Percentiles rank a stretch among this genome's conserved stretches.
Evolutionary conservation across 179 eudicot species (phyloP).

Genomic region (Sideroxylon spinosum): DNA sequence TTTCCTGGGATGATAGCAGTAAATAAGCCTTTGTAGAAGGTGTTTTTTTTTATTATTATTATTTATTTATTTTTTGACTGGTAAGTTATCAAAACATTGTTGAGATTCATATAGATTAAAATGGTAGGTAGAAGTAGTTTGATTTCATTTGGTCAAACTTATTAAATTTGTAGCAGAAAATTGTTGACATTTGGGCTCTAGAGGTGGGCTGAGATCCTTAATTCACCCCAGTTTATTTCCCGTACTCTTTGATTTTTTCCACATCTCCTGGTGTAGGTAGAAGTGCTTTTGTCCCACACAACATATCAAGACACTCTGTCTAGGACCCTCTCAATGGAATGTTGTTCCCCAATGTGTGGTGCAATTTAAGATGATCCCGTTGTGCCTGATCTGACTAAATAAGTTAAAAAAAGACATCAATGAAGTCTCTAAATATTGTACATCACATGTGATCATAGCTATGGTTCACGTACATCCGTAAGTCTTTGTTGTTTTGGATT

Average conservation of each 20-base stretch:
- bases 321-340: slow-evolving; percentile 14
- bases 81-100: too few relatives aligned
- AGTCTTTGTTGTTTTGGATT: slow-evolving; percentile 18
- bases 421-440: background rate
- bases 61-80: too few relatives aligned
- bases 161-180: background rate
- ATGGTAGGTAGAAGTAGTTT: too few relatives aligned
- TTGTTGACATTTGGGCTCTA: background rate
- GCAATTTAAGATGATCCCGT: too few relatives aligned
- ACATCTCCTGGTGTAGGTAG: too few relatives aligned
- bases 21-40: too few relatives aligned
- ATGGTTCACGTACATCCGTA: slow-evolving; percentile 24
- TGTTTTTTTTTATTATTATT: too few relatives aligned
- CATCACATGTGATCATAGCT: slow-evolving; percentile 16
- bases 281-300: background rate
- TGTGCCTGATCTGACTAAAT: background rate
- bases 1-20: too few relatives aligned
- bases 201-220: too few relatives aligned
- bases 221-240: too few relatives aligned
- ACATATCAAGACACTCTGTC: slow-evolving; percentile 6
- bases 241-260: too few relatives aligned
- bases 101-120: too few relatives aligned
- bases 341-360: background rate
- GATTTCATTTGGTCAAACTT: background rate
- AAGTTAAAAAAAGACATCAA: background rate